These are phyloP conservation scores for Arthrobotrys megalospora DNA, from an alignment of 2,329 filamentous ascomycete species.

Conservation along the genomic window DNA sequence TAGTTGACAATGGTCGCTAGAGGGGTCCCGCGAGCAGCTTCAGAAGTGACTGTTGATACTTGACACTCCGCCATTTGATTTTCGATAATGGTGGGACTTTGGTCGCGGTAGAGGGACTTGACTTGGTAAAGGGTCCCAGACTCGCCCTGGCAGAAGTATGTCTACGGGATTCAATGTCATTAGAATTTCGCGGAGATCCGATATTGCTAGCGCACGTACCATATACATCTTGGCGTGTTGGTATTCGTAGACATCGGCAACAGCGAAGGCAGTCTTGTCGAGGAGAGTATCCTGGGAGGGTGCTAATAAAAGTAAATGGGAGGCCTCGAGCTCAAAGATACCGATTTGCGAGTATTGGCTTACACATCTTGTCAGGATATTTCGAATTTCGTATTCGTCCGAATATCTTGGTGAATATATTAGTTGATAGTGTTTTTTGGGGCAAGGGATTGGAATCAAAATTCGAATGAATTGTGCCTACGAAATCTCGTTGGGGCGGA, in stretches of 20 bases:
- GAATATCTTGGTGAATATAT: too few relatives aligned
- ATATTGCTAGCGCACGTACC: neutral
- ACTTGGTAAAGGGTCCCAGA: slow-evolving; percentile 19
- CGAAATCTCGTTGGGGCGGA: neutral
- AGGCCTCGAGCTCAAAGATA: neutral
- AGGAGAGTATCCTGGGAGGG: neutral
- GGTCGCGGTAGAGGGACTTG: slow-evolving; percentile 13
- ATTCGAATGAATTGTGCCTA: neutral
- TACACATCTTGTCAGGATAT: neutral
- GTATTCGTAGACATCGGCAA: slow-evolving; percentile 39
- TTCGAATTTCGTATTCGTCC: too few relatives aligned
- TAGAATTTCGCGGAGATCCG: too few relatives aligned
- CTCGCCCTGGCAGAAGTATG: slow-evolving; percentile 23
- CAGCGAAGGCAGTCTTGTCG: slow-evolving; percentile 20
- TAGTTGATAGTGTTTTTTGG: too few relatives aligned
- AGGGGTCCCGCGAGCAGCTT: neutral
- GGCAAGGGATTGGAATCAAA: too few relatives aligned
- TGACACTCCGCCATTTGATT: neutral
- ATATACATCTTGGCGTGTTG: slow-evolving; percentile 43
- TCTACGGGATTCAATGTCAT: neutral
- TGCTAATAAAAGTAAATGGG: neutral
- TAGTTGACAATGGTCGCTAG: slow-evolving; percentile 25
- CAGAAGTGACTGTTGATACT: neutral
- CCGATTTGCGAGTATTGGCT: neutral
- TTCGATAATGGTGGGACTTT: slow-evolving; percentile 8